phyloP scores from a whole-genome alignment of 225 moss, liverwort and hornwort species.

The Polytrichum commune region DNA sequence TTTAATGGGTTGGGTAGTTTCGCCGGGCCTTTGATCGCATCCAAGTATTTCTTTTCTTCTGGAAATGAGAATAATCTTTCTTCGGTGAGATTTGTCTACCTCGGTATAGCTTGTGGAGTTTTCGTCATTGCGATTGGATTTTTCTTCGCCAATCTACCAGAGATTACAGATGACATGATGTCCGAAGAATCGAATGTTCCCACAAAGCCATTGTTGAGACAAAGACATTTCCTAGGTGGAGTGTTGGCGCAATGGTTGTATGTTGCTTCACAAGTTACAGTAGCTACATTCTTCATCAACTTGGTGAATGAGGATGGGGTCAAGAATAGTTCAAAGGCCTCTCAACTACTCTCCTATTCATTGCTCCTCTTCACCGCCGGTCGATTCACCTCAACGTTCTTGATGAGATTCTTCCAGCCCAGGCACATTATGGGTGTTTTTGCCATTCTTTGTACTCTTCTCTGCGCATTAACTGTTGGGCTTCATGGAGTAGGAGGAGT shows the following conservation, averaged over 20 bases:
- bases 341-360: slow-evolving; percentile 26
- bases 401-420: slow-evolving; percentile 32
- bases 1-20: slow-evolving; percentile 46
- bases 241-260: slow-evolving; percentile 44
- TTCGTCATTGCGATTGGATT: slow-evolving; percentile 24
- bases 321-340: slow-evolving; percentile 13
- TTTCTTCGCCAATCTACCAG: slow-evolving; percentile 11
- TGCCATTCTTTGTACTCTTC: slow-evolving; percentile 11
- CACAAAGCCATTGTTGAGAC: slow-evolving; percentile 19
- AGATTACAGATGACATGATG: slow-evolving; percentile 37
- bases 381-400: slow-evolving; percentile 33
- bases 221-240: slow-evolving; percentile 31
- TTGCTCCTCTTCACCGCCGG: slow-evolving; percentile 27
- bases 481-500: slow-evolving; percentile 24
- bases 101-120: slow-evolving; percentile 23
- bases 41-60: slow-evolving; percentile 21
- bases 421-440: slow-evolving; percentile 30
- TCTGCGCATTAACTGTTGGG: slow-evolving; percentile 26
- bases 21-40: slow-evolving; percentile 35
- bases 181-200: slow-evolving; percentile 14
- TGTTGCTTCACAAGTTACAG: slow-evolving; percentile 32
- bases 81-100: slow-evolving; percentile 33
- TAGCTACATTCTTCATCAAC: slow-evolving; percentile 45
- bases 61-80: slow-evolving; percentile 25
- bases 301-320: slow-evolving; percentile 37